Percentiles rank a stretch among this genome's conserved stretches.
phyloP scores from a whole-genome alignment of 768 basidiomycete species.

The Hypholoma fasciculare region DNA sequence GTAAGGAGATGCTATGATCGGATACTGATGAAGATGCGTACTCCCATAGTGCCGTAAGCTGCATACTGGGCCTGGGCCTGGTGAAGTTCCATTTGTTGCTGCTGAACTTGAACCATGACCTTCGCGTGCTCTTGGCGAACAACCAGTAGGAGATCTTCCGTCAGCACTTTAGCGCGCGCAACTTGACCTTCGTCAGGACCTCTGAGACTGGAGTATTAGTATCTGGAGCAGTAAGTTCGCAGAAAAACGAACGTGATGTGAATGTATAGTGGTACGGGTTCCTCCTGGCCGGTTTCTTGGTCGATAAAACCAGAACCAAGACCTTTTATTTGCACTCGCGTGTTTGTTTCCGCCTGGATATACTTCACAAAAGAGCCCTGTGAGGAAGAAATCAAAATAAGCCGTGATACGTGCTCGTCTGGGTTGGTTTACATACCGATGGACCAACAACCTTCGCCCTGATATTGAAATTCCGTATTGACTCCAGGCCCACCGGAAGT shows the following conservation, averaged over 20 bases:
- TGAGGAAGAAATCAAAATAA: neutral
- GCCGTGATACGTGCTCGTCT: neutral
- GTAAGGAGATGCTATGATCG: neutral
- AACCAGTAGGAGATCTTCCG: constrained; percentile 89
- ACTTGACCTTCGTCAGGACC: constrained; percentile 91
- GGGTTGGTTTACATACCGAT: constrained; percentile 47
- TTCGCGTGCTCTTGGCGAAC: constrained; percentile 87
- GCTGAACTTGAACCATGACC: constrained; percentile 59
- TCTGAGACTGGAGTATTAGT: constrained; percentile 16
- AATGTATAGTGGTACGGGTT: constrained; percentile 89
- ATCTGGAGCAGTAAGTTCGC: neutral
- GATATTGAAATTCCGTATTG: constrained; percentile 95
- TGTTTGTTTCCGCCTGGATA: constrained; percentile 94
- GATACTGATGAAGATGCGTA: constrained; percentile 33
- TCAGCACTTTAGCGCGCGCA: constrained; percentile 81
- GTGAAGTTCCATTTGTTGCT: constrained; percentile 86
- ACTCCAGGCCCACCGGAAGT: constrained; percentile 84
- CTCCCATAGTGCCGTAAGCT: constrained; percentile 61
- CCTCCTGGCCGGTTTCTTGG: constrained; percentile 71
- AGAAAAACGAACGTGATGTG: constrained; percentile 75
- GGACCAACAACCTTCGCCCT: constrained; percentile 98
- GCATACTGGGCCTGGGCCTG: constrained; percentile 83
- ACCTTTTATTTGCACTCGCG: constrained; percentile 97
- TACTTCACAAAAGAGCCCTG: constrained; percentile 98
- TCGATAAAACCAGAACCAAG: constrained; percentile 94